phyloP scores from a whole-genome alignment of 768 basidiomycete genomes.

The Phanerochaete sordida region DNA sequence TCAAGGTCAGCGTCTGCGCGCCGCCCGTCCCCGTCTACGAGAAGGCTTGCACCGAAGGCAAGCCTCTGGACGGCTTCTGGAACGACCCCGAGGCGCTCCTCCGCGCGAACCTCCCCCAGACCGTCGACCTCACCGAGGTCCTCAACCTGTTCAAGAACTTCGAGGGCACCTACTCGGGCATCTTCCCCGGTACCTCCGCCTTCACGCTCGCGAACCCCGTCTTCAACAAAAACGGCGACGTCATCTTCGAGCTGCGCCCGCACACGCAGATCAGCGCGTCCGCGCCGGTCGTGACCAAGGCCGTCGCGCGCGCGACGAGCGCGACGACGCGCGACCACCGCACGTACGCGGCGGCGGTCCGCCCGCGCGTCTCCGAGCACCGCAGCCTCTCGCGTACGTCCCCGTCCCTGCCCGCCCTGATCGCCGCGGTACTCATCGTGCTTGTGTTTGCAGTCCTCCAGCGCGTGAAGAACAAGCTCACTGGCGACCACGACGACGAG shows the following conservation, averaged over 20 bases:
- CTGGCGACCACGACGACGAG: conserved; percentile 7
- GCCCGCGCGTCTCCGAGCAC: conserved; percentile 2
- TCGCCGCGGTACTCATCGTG: neutral
- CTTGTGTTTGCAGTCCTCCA: conserved; percentile 1
- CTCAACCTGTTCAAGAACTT: conserved; percentile 22
- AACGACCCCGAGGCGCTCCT: conserved; percentile 20
- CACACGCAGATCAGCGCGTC: conserved; percentile 9
- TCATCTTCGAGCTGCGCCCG: conserved; percentile 26
- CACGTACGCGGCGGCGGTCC: neutral
- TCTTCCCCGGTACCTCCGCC: conserved; percentile 21
- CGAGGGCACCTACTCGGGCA: conserved; percentile 26
- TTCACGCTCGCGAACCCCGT: conserved; percentile 27
- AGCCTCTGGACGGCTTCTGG: conserved; percentile 7
- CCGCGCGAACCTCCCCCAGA: conserved; percentile 17
- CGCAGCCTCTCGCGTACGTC: conserved; percentile 1
- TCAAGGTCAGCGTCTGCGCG: conserved; percentile 15
- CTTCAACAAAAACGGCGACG: conserved; percentile 28
- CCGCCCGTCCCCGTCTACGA: conserved; percentile 12
- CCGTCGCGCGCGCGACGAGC: neutral
- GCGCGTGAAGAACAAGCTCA: conserved; percentile 10
- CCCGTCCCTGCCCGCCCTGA: neutral
- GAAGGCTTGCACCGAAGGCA: neutral
- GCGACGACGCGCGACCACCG: neutral
- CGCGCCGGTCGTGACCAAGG: neutral
- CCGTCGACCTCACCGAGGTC: conserved; percentile 21